Conservation (phyloP, 495 filamentous ascomycete genomes). For the Pyrenopolyporus hunteri region DNA sequence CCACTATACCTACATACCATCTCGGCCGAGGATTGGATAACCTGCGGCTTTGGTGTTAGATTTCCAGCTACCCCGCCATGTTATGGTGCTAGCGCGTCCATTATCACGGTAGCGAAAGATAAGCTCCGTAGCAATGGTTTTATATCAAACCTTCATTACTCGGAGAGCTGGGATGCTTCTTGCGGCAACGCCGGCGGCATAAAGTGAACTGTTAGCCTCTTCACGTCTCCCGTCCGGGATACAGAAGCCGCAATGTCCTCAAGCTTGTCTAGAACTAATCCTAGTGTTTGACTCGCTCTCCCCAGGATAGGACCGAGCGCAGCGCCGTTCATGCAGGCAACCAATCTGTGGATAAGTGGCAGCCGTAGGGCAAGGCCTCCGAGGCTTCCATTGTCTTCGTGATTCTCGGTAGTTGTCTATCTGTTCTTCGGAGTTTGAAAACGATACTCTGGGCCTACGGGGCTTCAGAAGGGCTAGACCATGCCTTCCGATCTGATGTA, state of each 20-base stretch:
- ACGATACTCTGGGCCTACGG: conserved; percentile 4
- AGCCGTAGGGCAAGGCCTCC: no score
- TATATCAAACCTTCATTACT: conserved; percentile 6
- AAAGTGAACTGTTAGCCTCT: background rate
- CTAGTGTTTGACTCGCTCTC: no score
- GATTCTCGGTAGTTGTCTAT: no score
- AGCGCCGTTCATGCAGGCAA: no score
- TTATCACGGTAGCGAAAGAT: conserved; percentile 8
- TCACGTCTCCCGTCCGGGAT: background rate
- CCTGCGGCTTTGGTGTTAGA: background rate
- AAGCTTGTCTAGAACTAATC: no score
- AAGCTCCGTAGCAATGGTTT: background rate
- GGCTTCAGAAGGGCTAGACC: background rate
- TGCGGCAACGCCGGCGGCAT: background rate
- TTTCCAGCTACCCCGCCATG: conserved; percentile 4
- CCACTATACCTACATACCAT: background rate
- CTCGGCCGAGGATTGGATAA: conserved; percentile 7
- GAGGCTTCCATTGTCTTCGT: no score
- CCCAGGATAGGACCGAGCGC: no score
- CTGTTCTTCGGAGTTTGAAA: background rate
- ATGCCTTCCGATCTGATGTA: background rate
- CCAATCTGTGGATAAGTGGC: no score
- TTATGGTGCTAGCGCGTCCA: background rate
- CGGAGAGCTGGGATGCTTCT: conserved; percentile 1
- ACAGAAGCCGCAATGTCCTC: background rate